Percentiles rank a stretch among this genome's conserved stretches.
Evolutionary conservation across 148 eudicot species (phyloP).

Genomic region (Rhododendron vialii): DNA sequence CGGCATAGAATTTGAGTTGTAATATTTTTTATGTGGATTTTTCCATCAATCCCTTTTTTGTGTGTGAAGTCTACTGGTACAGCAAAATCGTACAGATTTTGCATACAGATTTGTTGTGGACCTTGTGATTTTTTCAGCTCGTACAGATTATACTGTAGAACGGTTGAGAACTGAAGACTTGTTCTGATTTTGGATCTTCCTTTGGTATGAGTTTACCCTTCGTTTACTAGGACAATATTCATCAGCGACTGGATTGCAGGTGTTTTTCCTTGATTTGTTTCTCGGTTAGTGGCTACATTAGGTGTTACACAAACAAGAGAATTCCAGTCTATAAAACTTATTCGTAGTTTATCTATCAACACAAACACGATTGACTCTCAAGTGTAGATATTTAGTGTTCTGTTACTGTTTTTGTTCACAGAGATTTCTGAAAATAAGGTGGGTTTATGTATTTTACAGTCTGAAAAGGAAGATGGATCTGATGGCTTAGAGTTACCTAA

Average conservation of each 20-base stretch:
- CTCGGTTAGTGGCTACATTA: neutral
- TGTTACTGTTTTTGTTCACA: neutral
- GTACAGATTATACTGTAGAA: neutral
- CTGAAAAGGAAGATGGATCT: slow-evolving; percentile 62
- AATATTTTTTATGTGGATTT: neutral
- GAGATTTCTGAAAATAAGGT: neutral
- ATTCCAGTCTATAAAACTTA: neutral
- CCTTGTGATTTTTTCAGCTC: too few relatives aligned
- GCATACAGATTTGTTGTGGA: too few relatives aligned
- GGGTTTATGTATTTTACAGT: slow-evolving; percentile 33
- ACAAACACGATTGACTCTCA: neutral
- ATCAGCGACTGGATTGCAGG: neutral
- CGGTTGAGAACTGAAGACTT: neutral
- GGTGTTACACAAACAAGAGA: neutral
- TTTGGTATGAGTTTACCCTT: neutral
- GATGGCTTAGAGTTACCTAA: slow-evolving; percentile 28
- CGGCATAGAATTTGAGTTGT: neutral
- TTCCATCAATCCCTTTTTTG: neutral
- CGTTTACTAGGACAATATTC: neutral
- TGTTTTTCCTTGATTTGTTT: neutral
- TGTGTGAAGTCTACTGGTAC: too few relatives aligned
- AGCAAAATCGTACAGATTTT: too few relatives aligned
- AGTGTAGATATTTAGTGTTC: neutral
- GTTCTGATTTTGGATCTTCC: neutral
- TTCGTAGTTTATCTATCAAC: neutral